Evolutionary conservation across 1,284 basidiomycete genomes (phyloP), one percentile per base, ranked within the genome.

Genomic region (Austropuccinia psidii): DNA sequence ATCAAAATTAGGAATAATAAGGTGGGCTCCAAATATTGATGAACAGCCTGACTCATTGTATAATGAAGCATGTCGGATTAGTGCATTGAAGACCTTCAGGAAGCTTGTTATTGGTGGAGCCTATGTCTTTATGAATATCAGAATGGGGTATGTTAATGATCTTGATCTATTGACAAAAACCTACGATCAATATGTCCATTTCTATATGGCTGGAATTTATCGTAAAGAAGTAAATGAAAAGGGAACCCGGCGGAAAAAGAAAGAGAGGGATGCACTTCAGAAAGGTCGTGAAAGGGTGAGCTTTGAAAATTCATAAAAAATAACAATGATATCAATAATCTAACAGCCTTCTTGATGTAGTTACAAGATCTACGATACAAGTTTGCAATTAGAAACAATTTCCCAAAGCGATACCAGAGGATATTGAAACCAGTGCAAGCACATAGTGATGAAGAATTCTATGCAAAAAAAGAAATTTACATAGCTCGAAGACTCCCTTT

Each of bases 131-230:
- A 66, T 66, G 64, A 66, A 66, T 50, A 31, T 66, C 1, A 29
- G 52, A 7, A 2, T 7, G 24, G 17, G 29, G 19, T 39, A 7
- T 39, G 58, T 17, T 7, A 61, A 39, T 39, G 33, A 39, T 39
- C 27, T 41, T 39, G 33, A n/a, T 5, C 35, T 39, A 5, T 41
- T 39, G 31, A 39, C 8, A 3, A 17, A 33, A 24, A 35, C 64
- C 4, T 66, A 66, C 33, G 31, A 66, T 52, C 64, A 66, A 13
- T 66, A 52, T 35, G 31, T 52, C 15, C 64, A 66, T 35, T 66
- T 17, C 31, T 39, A 4, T 4, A 2, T 66, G 8, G 43, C 64
- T 31, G 11, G 9, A 11, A n/a, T 11, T 19, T 45, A 45, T 45
- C 9, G n/a, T 45, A 45, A 45, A 45, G 41, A 45, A 45, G n/a